Evolutionary conservation across 768 basidiomycete species (phyloP), one percentile per base, ranked within the genome.

Genomic region (Boletus patriciae): DNA sequence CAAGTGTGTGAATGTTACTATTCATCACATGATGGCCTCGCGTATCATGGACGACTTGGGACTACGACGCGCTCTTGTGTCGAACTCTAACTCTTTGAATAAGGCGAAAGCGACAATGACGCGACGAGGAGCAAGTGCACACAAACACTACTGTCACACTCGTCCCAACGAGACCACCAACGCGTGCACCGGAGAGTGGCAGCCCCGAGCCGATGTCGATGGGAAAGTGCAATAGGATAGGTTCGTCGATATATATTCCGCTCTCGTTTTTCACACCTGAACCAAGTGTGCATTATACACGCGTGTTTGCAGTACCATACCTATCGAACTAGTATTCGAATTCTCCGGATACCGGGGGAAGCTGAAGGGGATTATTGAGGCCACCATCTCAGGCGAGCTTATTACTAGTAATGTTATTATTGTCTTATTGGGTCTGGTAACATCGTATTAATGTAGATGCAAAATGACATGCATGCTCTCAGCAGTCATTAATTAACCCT

Each of bases 351-450:
- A 85, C 66, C 88, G 85, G 71, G 92, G 90, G 36, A 85, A 88
- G 62, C 92, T 94, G 73, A 80, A 83, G 59, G 83, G 86, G 56
- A 86, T 93, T 19, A 79, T 92, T 2, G 80, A 87, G 53, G 86
- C 86, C 9, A 89, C 90, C 3, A 73, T 87, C 29, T 70, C 71
- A 61, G 89, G 90, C 84, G 55, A 19, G 74, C 58, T 7, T 16
- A 43, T 41, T 27, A 9, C 42, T n/a, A n/a, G 25, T 25, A 25
- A 25, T 25, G 25, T 25, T 25, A 25, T 5, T 25, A 3, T 25
- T 25, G 25, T 5, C 25, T 25, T 25, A 25, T 25, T 25, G 3
- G 5, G 5, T 5, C 25, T n/a, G n/a, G n/a, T n/a, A n/a, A n/a
- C n/a, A n/a, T n/a, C n/a, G n/a, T 9, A 25, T 25, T 25, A 25